Evolutionary conservation across 2,329 filamentous ascomycete species (phyloP).

Genomic region (Epichloe scottii): DNA sequence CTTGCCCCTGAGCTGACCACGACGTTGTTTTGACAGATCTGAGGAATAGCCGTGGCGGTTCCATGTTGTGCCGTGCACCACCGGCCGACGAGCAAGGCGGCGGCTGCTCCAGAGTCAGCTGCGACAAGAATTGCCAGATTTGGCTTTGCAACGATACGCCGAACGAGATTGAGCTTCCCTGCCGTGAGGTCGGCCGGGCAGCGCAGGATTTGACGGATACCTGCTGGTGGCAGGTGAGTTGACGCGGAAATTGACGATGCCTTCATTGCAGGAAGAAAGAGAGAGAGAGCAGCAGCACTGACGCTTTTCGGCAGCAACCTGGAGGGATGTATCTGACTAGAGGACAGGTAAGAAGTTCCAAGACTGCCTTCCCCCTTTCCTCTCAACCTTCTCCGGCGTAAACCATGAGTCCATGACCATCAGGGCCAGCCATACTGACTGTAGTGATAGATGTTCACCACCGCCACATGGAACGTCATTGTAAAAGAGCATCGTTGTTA

Average conservation of each 20-base stretch:
- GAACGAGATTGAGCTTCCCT: not conserved
- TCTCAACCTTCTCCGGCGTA: too few species aligned
- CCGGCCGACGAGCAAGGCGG: not conserved
- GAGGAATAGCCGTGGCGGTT: not conserved
- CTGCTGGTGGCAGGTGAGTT: not conserved
- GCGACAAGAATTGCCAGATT: not conserved
- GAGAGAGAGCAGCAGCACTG: not conserved
- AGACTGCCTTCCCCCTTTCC: too few species aligned
- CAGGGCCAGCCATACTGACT: not conserved
- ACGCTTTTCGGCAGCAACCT: not conserved
- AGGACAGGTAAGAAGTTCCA: not conserved
- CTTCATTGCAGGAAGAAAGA: not conserved
- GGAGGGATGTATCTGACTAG: not conserved
- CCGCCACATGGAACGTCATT: constrained; percentile 1
- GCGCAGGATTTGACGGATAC: not conserved
- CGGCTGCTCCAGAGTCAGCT: constrained; percentile 2
- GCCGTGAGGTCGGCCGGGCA: not conserved
- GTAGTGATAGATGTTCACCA: not conserved
- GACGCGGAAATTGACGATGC: not conserved
- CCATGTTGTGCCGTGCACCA: not conserved
- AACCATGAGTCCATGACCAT: too few species aligned
- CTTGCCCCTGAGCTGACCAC: not conserved
- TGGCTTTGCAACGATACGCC: constrained; percentile 1
- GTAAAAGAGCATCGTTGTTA: not conserved
- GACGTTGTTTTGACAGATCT: not conserved